Evolutionary conservation across 2,329 filamentous ascomycete species (phyloP).

Genomic region (Xylariaceae sp.): DNA sequence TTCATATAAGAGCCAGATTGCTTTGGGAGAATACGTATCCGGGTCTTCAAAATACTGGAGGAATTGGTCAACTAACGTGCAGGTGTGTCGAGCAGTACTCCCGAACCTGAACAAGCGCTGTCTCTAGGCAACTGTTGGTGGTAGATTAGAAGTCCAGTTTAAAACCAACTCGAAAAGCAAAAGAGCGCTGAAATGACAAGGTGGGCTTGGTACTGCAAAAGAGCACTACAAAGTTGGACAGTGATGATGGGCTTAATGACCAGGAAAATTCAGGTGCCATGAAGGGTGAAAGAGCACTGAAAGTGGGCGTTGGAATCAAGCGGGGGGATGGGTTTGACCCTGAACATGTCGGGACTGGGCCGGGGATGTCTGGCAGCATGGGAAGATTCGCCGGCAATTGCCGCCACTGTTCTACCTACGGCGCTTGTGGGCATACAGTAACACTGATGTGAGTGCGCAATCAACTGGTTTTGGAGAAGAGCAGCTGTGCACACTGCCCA

Average conservation of each 20-base stretch:
- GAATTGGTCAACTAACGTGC: too few relatives aligned
- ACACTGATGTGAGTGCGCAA: conserved; percentile 35
- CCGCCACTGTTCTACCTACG: conserved; percentile 35
- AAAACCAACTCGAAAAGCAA: too few relatives aligned
- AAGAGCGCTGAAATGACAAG: too few relatives aligned
- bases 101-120: too few relatives aligned
- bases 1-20: too few relatives aligned
- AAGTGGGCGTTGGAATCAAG: conserved; percentile 24
- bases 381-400: conserved; percentile 40
- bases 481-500: conserved; percentile 12
- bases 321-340: conserved; percentile 42
- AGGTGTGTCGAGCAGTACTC: too few relatives aligned
- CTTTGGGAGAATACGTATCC: too few relatives aligned
- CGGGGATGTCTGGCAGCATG: conserved; percentile 16
- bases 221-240: background rate
- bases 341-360: conserved; percentile 33
- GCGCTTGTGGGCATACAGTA: conserved; percentile 31
- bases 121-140: too few relatives aligned
- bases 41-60: too few relatives aligned
- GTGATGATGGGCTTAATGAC: background rate
- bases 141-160: too few relatives aligned
- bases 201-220: background rate
- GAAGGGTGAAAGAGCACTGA: conserved; percentile 27
- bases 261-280: conserved; percentile 12
- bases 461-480: conserved; percentile 24